Percentiles rank a stretch among this genome's conserved stretches.
These are phyloP conservation scores for Nymphaea thermarum DNA, from an alignment of 164 flowering plant species.

Conservation along the genomic window DNA sequence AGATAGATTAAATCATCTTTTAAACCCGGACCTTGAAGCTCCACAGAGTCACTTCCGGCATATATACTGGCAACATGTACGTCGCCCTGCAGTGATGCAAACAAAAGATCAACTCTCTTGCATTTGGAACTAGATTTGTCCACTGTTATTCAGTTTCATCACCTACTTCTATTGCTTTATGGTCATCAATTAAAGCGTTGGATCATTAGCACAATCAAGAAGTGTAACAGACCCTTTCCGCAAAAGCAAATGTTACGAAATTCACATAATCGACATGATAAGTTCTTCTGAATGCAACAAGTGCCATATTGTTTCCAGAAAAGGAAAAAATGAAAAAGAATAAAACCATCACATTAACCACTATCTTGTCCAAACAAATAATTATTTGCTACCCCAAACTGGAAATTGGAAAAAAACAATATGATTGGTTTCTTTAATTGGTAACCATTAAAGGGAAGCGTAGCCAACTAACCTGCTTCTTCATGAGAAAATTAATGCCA, in stretches of 20 bases:
- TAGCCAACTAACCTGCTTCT: constrained; percentile 48
- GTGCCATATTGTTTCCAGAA: no score
- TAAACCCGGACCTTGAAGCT: constrained; percentile 62
- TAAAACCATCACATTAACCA: no score
- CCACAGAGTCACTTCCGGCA: constrained; percentile 57
- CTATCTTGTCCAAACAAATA: no score
- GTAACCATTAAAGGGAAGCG: neutral
- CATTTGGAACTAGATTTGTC: no score
- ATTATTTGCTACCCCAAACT: no score
- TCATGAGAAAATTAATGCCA: constrained; percentile 85
- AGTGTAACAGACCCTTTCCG: neutral
- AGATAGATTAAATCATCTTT: constrained; percentile 37
- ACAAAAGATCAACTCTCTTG: neutral
- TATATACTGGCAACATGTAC: constrained; percentile 74
- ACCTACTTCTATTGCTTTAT: neutral
- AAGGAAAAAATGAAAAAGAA: no score
- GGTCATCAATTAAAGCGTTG: neutral
- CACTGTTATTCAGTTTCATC: neutral
- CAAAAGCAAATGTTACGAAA: no score
- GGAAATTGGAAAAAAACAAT: neutral
- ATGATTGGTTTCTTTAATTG: neutral
- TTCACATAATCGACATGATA: neutral
- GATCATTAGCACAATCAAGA: neutral
- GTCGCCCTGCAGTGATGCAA: constrained; percentile 49
- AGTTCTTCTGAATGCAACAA: neutral